Evolutionary conservation across 305 asterid species (phyloP), one percentile per base, ranked within the genome.

Genomic region (Fraxinus dipetala): DNA sequence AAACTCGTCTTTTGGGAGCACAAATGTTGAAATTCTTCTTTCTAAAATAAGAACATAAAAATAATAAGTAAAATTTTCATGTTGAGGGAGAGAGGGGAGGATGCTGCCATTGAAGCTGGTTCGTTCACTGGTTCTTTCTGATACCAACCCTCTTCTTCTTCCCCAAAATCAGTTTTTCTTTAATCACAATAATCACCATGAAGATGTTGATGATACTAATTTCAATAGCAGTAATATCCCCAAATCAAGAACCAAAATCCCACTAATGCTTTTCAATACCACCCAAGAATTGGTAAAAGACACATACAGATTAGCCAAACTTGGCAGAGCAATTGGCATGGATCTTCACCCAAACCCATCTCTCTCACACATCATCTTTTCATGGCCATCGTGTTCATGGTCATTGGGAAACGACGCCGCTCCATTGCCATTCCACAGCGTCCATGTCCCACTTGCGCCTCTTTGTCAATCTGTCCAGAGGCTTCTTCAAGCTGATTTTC

Each of bases 351-450:
- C 91, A 4, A 90, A 91, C 78, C 90, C 95, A 13, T 87, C 93
- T 77, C 90, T 91, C 72, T 91, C 95, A 0, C 93, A 91, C 88
- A 79, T 91, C 80, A 81, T 91, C 87, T 91, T 91, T 86, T 87
- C 92, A 20, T 90, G 95, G 95, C 88, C 93, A 4, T 32, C 84
- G 2, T 77, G 43, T 22, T 70, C 90, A 2, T 81, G 89, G 87
- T 80, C 90, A 14, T 76, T 88, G 56, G 88, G 83, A 63, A 82
- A 85, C 85, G 90, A 86, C 84, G 81, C 85, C 82, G 93, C 87
- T 83, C 92, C 93, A 2, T 75, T 91, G 22, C 91, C 95, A 3
- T 91, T 91, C 79, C 82, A 87, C 92, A 26, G 87, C 92, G 0
- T 86, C 91, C 20, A 89, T 88, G 16, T 84, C 90, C 83, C 89